Percentiles rank a stretch among this genome's conserved stretches.
Conservation (phyloP, 2,329 filamentous ascomycete species). For the Fusarium protoensiforme region DNA sequence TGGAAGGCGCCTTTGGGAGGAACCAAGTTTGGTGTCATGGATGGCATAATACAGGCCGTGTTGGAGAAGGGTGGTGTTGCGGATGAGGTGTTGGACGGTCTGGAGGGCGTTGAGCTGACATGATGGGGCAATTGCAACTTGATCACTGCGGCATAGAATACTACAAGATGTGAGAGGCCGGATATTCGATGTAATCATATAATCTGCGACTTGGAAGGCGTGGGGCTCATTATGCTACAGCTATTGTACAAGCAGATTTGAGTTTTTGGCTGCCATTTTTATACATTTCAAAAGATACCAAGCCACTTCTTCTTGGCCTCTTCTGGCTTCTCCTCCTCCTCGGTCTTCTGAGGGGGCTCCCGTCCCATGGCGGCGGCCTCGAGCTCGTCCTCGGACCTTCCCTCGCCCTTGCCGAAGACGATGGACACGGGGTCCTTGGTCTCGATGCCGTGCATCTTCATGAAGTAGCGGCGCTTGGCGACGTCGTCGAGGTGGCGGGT, state of each 20-base stretch:
- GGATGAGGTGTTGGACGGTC: conserved; percentile 84
- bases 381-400: conserved; percentile 49
- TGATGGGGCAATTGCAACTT: conserved; percentile 44
- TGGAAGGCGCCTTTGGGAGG: conserved; percentile 90
- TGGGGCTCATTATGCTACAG: conserved; percentile 24
- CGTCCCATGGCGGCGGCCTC: conserved; percentile 51
- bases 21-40: conserved; percentile 78
- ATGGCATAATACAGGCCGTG: conserved; percentile 80
- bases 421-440: conserved; percentile 65
- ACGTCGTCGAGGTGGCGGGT: conserved; percentile 84
- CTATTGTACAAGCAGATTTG: conserved; percentile 32
- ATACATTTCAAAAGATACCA: conserved; percentile 75
- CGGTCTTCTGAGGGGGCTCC: conserved; percentile 45
- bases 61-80: conserved; percentile 83
- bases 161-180: conserved; percentile 8
- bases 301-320: conserved; percentile 78
- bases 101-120: conserved; percentile 79
- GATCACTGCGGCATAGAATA: conserved; percentile 6
- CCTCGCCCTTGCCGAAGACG: conserved; percentile 53
- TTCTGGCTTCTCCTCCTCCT: conserved; percentile 44
- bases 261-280: conserved; percentile 8
- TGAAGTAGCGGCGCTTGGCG: conserved; percentile 85
- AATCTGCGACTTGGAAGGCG: conserved; percentile 22
- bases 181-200: conserved; percentile 33
- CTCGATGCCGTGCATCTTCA: conserved; percentile 86